Percentiles rank a stretch among this genome's conserved stretches.
Evolutionary conservation across 352 stramenopile species (phyloP).

Genomic region (Blastocystis sp.): DNA sequence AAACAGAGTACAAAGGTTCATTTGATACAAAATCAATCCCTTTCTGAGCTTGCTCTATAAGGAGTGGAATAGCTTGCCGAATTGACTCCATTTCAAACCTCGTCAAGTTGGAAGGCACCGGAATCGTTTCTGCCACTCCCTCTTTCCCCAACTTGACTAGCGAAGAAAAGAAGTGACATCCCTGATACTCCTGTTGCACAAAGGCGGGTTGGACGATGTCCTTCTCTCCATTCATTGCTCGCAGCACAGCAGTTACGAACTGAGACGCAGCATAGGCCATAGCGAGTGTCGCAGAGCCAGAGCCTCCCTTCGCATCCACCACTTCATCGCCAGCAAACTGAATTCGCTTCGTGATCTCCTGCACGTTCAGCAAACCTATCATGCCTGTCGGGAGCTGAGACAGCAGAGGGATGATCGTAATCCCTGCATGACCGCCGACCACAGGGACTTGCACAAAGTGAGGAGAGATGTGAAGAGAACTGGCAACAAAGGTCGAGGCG

Average conservation of each 20-base stretch:
- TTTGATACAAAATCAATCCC: conserved; percentile 38
- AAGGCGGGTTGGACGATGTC: conserved; percentile 92
- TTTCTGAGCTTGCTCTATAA: conserved; percentile 8
- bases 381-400: conserved; percentile 73
- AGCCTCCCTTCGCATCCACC: conserved; percentile 80
- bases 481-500: neutral
- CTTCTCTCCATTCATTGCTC: conserved; percentile 86
- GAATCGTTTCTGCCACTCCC: conserved; percentile 87
- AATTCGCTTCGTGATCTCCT: conserved; percentile 88
- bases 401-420: conserved; percentile 96
- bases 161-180: conserved; percentile 86
- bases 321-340: conserved; percentile 91
- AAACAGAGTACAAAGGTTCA: neutral
- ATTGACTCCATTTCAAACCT: conserved; percentile 55
- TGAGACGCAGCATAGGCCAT: conserved; percentile 96
- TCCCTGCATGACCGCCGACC: conserved; percentile 95
- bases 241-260: conserved; percentile 85
- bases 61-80: neutral
- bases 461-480: neutral
- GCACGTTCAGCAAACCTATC: conserved; percentile 65
- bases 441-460: conserved; percentile 81
- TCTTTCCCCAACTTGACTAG: conserved; percentile 78
- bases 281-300: conserved; percentile 92
- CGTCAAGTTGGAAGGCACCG: conserved; percentile 76
- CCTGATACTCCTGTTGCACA: conserved; percentile 89